phyloP scores from a whole-genome alignment of 192 early-diverging fungal species.

The Powellomyces hirtus region DNA sequence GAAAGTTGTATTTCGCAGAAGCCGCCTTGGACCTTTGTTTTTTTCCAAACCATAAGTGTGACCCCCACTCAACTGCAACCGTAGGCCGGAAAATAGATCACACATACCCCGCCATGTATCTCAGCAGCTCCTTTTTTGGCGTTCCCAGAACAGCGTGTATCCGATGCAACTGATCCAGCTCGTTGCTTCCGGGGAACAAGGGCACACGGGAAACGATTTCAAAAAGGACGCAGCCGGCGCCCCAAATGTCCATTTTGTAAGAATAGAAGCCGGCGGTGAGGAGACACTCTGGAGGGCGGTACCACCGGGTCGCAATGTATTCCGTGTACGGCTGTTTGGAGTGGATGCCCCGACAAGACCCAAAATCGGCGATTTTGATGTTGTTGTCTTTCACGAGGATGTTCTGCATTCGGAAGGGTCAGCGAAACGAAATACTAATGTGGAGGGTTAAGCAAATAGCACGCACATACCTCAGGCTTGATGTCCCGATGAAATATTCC shows the following conservation, averaged over 20 bases:
- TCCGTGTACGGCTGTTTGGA: slow-evolving; percentile 66
- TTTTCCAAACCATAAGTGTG: no score
- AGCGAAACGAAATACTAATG: background rate
- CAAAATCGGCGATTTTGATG: slow-evolving; percentile 64
- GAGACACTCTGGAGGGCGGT: slow-evolving; percentile 64
- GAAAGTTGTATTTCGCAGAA: slow-evolving; percentile 52
- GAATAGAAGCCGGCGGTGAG: slow-evolving; percentile 56
- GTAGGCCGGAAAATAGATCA: background rate
- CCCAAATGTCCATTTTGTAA: slow-evolving; percentile 65
- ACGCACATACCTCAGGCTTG: slow-evolving; percentile 57
- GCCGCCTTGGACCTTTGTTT: slow-evolving; percentile 34
- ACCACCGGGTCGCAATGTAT: slow-evolving; percentile 68
- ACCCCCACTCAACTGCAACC: no score
- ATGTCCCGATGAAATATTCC: slow-evolving; percentile 66
- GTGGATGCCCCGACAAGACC: slow-evolving; percentile 62
- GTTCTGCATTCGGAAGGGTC: slow-evolving; percentile 32
- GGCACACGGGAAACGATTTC: slow-evolving; percentile 55
- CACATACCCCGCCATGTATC: slow-evolving; percentile 51
- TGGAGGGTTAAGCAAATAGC: background rate
- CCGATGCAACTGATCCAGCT: slow-evolving; percentile 60
- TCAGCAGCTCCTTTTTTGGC: slow-evolving; percentile 49
- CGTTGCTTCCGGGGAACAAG: slow-evolving; percentile 60
- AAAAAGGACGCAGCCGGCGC: slow-evolving; percentile 59
- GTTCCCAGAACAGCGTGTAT: slow-evolving; percentile 62
- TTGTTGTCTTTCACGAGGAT: slow-evolving; percentile 54